A percentile compares a stretch with the other conserved stretches of the same genome.
phyloP scores from a whole-genome alignment of 371 early-diverging fungal species.

The Amoeboaphelidium occidentale region DNA sequence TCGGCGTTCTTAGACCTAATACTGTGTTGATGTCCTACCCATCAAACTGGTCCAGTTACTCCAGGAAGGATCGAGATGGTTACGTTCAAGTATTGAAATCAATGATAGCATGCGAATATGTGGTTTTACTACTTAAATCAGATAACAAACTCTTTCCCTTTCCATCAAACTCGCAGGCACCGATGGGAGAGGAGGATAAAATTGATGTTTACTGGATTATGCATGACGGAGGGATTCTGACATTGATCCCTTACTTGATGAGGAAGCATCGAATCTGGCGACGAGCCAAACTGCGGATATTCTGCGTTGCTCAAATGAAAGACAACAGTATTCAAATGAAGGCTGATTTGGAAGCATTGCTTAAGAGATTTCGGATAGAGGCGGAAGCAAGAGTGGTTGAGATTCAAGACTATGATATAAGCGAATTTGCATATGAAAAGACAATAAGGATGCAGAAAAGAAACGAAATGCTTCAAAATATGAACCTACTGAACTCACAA shows the following conservation, averaged over 20 bases:
- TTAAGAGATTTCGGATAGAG: constrained; percentile 8
- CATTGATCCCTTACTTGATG: constrained; percentile 10
- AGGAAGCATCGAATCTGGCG: constrained; percentile 10
- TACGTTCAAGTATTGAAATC: constrained; percentile 6
- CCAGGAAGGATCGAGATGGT: background rate
- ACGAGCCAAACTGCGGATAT: constrained; percentile 8
- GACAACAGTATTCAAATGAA: constrained; percentile 8
- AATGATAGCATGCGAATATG: constrained; percentile 7
- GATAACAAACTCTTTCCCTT: background rate
- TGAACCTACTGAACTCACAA: too few species aligned
- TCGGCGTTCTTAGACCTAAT: constrained; percentile 12
- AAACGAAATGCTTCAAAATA: constrained; percentile 1
- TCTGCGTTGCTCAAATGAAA: constrained; percentile 7
- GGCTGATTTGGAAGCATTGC: constrained; percentile 1
- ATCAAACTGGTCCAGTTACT: background rate
- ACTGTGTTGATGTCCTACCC: constrained; percentile 12
- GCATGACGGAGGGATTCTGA: constrained; percentile 13
- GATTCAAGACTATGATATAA: constrained; percentile 6
- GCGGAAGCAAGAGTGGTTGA: constrained; percentile 10
- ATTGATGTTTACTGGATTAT: constrained; percentile 14
- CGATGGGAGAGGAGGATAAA: background rate
- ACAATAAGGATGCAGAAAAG: constrained; percentile 6
- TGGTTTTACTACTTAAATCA: constrained; percentile 8
- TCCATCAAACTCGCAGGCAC: constrained; percentile 1
- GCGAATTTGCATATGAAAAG: constrained; percentile 5